Evolutionary conservation across 192 early-diverging fungal genomes (phyloP).

Genomic region (Cladochytrium replicatum): DNA sequence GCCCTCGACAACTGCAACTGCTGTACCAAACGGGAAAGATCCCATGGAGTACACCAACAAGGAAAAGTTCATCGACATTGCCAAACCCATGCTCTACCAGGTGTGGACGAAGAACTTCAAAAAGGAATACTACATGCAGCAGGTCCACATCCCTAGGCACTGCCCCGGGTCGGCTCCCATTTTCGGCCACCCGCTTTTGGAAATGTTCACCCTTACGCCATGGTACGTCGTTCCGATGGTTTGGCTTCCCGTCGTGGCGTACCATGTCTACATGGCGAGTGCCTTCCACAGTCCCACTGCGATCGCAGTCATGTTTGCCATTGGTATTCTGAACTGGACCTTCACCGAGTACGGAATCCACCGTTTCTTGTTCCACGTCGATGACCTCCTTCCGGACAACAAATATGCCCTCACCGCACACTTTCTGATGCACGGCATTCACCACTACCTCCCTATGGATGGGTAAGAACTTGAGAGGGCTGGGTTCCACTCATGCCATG

Average conservation of each 20-base stretch:
- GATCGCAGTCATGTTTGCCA: conserved; percentile 51
- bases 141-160: conserved; percentile 86
- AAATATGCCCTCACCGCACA: conserved; percentile 64
- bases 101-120: conserved; percentile 60
- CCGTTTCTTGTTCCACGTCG: conserved; percentile 89
- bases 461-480: no score
- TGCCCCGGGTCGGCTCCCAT: conserved; percentile 65
- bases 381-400: conserved; percentile 77
- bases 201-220: conserved; percentile 75
- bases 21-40: no score
- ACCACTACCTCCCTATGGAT: conserved; percentile 96
- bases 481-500: no score
- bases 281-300: no score
- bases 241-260: conserved; percentile 70
- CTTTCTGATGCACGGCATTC: conserved; percentile 89
- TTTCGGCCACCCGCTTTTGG: conserved; percentile 65
- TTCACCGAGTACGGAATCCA: conserved; percentile 85
- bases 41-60: conserved; percentile 36
- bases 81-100: conserved; percentile 72
- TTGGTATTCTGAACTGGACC: conserved; percentile 74
- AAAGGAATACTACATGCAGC: conserved; percentile 77
- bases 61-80: conserved; percentile 70
- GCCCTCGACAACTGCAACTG: no score
- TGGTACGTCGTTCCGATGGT: conserved; percentile 84
- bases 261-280: no score